These are phyloP conservation scores for Lanmaoa pseudosensibilis DNA, from an alignment of 768 basidiomycete species.

Conservation along the genomic window DNA sequence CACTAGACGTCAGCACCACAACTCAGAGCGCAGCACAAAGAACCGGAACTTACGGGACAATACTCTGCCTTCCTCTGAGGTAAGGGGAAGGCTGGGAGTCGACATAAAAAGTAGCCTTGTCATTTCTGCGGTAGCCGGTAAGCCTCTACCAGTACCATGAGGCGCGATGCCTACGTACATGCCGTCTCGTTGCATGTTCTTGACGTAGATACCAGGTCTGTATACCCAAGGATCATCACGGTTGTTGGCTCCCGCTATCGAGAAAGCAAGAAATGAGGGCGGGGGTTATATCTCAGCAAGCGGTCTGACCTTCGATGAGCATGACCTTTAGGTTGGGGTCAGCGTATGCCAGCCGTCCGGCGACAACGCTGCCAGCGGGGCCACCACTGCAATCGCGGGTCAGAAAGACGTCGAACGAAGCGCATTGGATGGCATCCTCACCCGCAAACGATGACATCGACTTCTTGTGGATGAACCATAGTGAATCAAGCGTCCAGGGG, in stretches of 20 bases:
- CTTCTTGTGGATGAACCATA: slow-evolving; percentile 63
- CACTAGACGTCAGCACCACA: background rate
- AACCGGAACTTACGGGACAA: slow-evolving; percentile 57
- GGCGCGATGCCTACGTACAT: slow-evolving; percentile 43
- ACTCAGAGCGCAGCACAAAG: background rate
- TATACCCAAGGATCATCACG: slow-evolving; percentile 77
- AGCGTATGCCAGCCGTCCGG: slow-evolving; percentile 67
- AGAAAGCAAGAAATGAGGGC: background rate
- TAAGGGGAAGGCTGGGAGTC: slow-evolving; percentile 58
- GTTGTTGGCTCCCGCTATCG: slow-evolving; percentile 63
- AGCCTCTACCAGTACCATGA: background rate
- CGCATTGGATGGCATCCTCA: slow-evolving; percentile 16
- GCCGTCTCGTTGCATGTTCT: slow-evolving; percentile 70
- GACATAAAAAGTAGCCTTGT: slow-evolving; percentile 71
- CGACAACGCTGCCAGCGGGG: slow-evolving; percentile 66
- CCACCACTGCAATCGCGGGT: slow-evolving; percentile 45
- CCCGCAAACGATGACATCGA: slow-evolving; percentile 70
- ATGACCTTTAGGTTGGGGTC: slow-evolving; percentile 74
- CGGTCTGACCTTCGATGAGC: slow-evolving; percentile 61
- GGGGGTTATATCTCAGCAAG: background rate
- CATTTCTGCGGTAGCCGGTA: slow-evolving; percentile 47
- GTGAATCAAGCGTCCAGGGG: slow-evolving; percentile 1
- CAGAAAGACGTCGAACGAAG: slow-evolving; percentile 1
- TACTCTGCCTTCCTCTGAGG: slow-evolving; percentile 61
- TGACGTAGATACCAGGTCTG: slow-evolving; percentile 65